Evolutionary conservation across 345 rosid species (phyloP), one percentile per base, ranked within the genome.

Genomic region (Carallia brachiata): DNA sequence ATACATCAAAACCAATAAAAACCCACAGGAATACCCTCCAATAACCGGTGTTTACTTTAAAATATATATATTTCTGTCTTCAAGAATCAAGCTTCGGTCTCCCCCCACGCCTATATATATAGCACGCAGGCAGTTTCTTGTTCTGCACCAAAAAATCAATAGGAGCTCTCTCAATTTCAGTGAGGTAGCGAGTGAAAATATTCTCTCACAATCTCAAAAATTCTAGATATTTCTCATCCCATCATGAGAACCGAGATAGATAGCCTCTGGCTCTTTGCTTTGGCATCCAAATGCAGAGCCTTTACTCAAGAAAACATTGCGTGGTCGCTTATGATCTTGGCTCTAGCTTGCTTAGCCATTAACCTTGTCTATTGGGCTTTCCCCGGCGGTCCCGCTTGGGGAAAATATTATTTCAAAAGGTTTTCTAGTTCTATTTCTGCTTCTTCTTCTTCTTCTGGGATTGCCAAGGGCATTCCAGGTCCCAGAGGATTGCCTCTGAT

Each of bases 321-420:
- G 57, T 77, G 83, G 27, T 78, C 88, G 5, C 55, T 89, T 52
- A 56, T 87, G 48, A 63, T 84, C 78, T 55, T 83, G 18, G 32
- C 27, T 36, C 37, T 67, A 7, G 63, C 70, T 23, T 87, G 85
- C 84, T 59, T 85, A 28, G 68, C 55, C 77, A 19, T 81, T 61
- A 53, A 79, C 50, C 71, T 89, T 23, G 13, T 86, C 77, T 74
- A 77, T 78, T 87, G 96, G 92, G 79, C 83, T 34, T 82, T 65
- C 62, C 85, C 89, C 1, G 96, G 96, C 2, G 96, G 96, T 62
- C 88, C 92, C 0, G 96, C 96, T 5, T 89, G 96, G 96, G 96
- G 96, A 0, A 89, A 82, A 47, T 70, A 69, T 67, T 52, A 58
- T 32, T 71, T 69, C 36, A 84, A 57, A 36, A 80, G 32, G 18